A percentile compares a stretch with the other conserved stretches of the same genome.
These are phyloP conservation scores for Xylaria sp. DNA, from an alignment of 2,329 filamentous ascomycete genomes.

Conservation along the genomic window DNA sequence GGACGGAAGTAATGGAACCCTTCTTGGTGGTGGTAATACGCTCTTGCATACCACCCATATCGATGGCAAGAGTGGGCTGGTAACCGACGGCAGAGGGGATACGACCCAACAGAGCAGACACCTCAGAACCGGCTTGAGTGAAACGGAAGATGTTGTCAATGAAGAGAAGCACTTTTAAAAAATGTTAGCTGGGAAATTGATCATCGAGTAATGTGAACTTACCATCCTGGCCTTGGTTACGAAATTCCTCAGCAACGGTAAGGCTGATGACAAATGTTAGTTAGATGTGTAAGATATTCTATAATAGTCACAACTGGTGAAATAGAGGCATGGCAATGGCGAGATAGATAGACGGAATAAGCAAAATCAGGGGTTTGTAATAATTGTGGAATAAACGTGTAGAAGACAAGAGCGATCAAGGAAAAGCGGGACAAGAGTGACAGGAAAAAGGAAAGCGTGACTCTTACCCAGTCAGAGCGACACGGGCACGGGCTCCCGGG, in stretches of 20 bases:
- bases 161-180: conserved; percentile 90
- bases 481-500: conserved; percentile 99
- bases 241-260: conserved; percentile 86
- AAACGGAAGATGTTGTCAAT: conserved; percentile 99
- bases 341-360: too few species aligned
- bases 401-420: conserved; percentile 64
- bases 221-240: conserved; percentile 86
- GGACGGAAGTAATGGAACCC: conserved; percentile 99
- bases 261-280: conserved; percentile 44
- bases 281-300: conserved; percentile 56
- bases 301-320: too few species aligned
- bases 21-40: conserved; percentile 99
- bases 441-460: conserved; percentile 6
- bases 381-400: too few species aligned
- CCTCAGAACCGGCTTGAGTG: conserved; percentile 99
- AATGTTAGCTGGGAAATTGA: conserved; percentile 23
- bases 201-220: conserved; percentile 49
- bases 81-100: conserved; percentile 99
- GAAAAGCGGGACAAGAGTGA: not conserved
- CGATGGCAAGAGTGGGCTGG: conserved; percentile 97
- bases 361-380: too few species aligned
- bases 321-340: too few species aligned
- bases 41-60: conserved; percentile 99
- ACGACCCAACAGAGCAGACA: conserved; percentile 98
- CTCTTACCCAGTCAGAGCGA: conserved; percentile 84